phyloP scores from a whole-genome alignment of 78 protist species.

The Diacronema lutheri region DNA sequence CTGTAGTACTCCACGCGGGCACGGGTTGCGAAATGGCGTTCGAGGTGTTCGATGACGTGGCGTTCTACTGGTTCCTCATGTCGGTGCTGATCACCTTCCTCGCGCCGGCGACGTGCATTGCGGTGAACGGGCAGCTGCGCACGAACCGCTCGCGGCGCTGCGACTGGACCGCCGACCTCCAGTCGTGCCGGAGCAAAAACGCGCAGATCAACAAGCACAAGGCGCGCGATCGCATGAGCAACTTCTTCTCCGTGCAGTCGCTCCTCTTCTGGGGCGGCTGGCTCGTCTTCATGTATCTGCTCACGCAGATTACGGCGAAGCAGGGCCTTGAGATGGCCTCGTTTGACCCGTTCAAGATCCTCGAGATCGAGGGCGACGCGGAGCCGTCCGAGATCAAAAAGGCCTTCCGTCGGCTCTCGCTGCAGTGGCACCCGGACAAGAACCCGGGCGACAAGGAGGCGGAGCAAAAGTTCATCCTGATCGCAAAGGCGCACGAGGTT shows the following conservation, averaged over 20 bases:
- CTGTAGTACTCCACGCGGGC: too few species aligned
- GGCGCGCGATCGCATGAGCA: background rate
- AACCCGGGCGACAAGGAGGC: constrained; percentile 2
- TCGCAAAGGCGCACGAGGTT: constrained; percentile 44
- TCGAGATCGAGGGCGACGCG: constrained; percentile 19
- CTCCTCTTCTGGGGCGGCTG: background rate
- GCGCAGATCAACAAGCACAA: background rate
- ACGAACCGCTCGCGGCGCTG: background rate
- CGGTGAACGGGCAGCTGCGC: too few species aligned
- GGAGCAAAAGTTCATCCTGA: constrained; percentile 30
- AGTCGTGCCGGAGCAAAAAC: background rate
- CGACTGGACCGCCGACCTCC: background rate
- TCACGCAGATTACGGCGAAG: background rate
- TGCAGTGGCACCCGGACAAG: constrained; percentile 31
- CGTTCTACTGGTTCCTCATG: constrained; percentile 35
- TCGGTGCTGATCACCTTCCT: background rate
- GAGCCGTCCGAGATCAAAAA: constrained; percentile 24
- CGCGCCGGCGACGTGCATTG: too few species aligned
- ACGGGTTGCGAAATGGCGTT: constrained; percentile 29
- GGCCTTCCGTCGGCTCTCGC: constrained; percentile 47
- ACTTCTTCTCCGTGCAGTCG: background rate
- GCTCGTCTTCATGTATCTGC: background rate
- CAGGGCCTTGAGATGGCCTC: background rate
- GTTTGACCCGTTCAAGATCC: constrained; percentile 34
- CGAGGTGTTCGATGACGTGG: constrained; percentile 42